Evolutionary conservation across 805 yeast genomes (phyloP), one percentile per base, ranked within the genome.

Genomic region (Ogataea polymorpha): DNA sequence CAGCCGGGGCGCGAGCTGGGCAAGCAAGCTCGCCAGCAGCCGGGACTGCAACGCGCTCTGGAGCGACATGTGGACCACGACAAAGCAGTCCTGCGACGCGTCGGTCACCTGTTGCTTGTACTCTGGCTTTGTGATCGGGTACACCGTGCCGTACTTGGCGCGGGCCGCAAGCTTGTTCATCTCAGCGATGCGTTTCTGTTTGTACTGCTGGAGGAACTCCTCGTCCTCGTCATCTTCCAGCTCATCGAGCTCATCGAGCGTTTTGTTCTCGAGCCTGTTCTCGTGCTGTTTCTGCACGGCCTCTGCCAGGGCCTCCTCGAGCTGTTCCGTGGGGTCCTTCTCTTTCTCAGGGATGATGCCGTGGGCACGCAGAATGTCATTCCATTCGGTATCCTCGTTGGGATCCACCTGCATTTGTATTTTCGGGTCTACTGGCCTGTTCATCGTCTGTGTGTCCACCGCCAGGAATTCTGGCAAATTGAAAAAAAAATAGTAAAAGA

Each of bases 351-450:
- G 99, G 36, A 93, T 87, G 41, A 93, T 80, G 17, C 98, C 98
- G 48, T 90, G 86, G 3, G 78, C 75, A 50, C 99, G 72, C 32
- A 93, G 72, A 50, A 93, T 89, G 63, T 93, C 99, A 60, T 93
- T 93, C 99, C 99, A 93, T 63, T 93, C 99, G 0, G 99, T 93
- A 61, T 93, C 99, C 64, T 93, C 99, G 47, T 77, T 78, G 25
- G 96, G 97, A 64, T 93, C 90, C 40, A 90, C 96, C 63, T 89
- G 87, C 35, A 89, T 89, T 50, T 81, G 87, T 40, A 84, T 71
- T 67, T 82, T 75, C 24, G 80, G 77, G 45, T 79, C 80, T 35
- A 55, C 45, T 16, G 43, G 43, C 31, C 48, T 30, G 37, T 44
- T 41, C 48, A 44, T 44, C 28, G 30, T 36, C 17, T 21, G 23